A percentile compares a stretch with the other conserved stretches of the same genome.
Evolutionary conservation across 2,329 filamentous ascomycete species (phyloP).

Genomic region (Plenodomus lindquistii): DNA sequence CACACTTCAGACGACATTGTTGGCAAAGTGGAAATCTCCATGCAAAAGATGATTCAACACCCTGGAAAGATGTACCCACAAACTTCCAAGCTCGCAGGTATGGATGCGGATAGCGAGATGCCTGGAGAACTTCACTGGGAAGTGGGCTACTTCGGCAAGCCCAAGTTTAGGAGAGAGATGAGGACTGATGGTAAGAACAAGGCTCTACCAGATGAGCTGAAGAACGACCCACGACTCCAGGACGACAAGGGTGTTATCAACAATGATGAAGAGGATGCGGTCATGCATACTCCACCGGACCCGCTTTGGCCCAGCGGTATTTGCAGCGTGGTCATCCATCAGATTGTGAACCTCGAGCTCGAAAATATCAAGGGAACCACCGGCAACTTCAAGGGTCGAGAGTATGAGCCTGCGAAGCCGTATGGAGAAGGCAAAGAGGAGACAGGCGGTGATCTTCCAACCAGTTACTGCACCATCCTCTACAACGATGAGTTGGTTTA

Average conservation of each 20-base stretch:
- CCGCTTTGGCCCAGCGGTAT: slow-evolving; percentile 95
- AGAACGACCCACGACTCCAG: slow-evolving; percentile 75
- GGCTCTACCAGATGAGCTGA: slow-evolving; percentile 72
- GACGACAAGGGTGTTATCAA: slow-evolving; percentile 83
- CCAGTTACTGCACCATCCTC: slow-evolving; percentile 90
- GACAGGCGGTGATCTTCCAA: slow-evolving; percentile 76
- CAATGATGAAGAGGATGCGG: slow-evolving; percentile 76
- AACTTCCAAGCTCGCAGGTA: slow-evolving; percentile 77
- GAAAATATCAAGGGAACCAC: slow-evolving; percentile 84
- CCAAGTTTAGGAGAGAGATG: slow-evolving; percentile 80
- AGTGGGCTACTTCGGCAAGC: slow-evolving; percentile 92
- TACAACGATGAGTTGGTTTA: slow-evolving; percentile 88
- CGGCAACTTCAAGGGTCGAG: slow-evolving; percentile 78
- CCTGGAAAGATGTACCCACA: slow-evolving; percentile 92
- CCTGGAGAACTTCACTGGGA: slow-evolving; percentile 95
- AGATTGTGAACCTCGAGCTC: slow-evolving; percentile 94
- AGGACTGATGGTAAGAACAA: slow-evolving; percentile 85
- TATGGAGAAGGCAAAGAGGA: slow-evolving; percentile 89
- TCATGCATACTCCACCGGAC: slow-evolving; percentile 87
- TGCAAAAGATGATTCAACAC: slow-evolving; percentile 93
- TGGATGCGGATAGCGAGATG: slow-evolving; percentile 85
- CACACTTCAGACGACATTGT: slow-evolving; percentile 93
- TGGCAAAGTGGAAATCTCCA: slow-evolving; percentile 89
- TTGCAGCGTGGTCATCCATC: slow-evolving; percentile 83
- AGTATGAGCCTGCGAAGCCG: slow-evolving; percentile 85